Conservation (phyloP, 371 early-diverging fungal species). For the Mortierella sp. region DNA sequence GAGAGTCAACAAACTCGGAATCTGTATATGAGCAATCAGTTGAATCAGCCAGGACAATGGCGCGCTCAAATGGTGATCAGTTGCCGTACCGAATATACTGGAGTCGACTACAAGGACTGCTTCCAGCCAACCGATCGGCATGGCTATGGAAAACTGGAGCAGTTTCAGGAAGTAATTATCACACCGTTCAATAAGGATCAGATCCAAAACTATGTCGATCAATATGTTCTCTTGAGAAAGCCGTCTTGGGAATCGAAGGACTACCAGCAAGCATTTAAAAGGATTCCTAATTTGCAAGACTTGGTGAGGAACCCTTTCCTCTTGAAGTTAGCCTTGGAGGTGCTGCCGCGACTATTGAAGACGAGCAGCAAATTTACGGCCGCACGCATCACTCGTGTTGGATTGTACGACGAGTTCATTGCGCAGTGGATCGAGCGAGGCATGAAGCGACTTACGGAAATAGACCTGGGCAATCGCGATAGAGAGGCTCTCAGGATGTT, state of each 20-base stretch:
- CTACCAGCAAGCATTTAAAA: slow-evolving; percentile 7
- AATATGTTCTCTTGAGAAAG: neutral
- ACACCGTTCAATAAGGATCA: slow-evolving; percentile 11
- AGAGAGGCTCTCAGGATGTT: neutral
- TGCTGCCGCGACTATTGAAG: neutral
- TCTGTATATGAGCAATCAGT: slow-evolving; percentile 5
- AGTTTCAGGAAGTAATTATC: slow-evolving; percentile 9
- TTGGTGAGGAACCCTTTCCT: slow-evolving; percentile 24
- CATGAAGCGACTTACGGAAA: neutral
- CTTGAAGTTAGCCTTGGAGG: slow-evolving; percentile 3
- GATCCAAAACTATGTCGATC: slow-evolving; percentile 14
- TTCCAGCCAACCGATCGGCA: neutral
- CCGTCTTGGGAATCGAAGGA: slow-evolving; percentile 9
- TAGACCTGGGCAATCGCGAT: neutral
- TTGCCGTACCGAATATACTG: slow-evolving; percentile 16
- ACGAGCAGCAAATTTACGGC: neutral
- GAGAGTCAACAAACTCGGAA: too few species aligned
- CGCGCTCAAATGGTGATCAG: slow-evolving; percentile 15
- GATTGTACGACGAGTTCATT: slow-evolving; percentile 17
- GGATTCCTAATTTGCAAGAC: slow-evolving; percentile 8
- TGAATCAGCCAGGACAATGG: slow-evolving; percentile 11
- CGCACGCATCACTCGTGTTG: neutral
- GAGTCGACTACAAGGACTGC: too few species aligned
- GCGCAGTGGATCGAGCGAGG: slow-evolving; percentile 1
- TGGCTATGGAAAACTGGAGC: neutral